Evolutionary conservation across 805 yeast genomes (phyloP).

Genomic region (Suhomyces sp.): DNA sequence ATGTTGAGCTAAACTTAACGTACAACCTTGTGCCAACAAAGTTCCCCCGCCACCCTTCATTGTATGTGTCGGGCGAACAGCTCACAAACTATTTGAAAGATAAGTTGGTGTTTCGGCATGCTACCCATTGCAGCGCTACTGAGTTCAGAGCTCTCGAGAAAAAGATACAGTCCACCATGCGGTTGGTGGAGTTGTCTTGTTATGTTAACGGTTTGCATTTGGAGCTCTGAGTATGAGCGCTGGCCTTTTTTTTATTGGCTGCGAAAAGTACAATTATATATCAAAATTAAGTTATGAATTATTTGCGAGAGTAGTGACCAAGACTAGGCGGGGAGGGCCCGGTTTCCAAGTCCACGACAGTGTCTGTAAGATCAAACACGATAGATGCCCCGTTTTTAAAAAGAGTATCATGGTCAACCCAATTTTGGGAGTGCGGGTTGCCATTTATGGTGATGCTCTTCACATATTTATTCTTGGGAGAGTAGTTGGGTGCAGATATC

Average conservation of each 20-base stretch:
- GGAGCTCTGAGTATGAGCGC: constrained; percentile 5
- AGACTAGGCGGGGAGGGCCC: constrained; percentile 27
- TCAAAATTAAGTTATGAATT: background rate
- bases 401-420: constrained; percentile 30
- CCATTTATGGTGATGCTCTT: constrained; percentile 30
- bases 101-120: constrained; percentile 9
- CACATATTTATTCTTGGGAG: constrained; percentile 23
- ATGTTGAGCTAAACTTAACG: constrained; percentile 4
- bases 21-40: background rate
- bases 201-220: constrained; percentile 14
- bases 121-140: background rate
- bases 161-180: constrained; percentile 10
- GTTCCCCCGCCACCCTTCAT: background rate
- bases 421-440: constrained; percentile 20
- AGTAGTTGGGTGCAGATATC: constrained; percentile 22
- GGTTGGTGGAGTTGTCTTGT: constrained; percentile 10
- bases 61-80: constrained; percentile 12
- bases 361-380: constrained; percentile 16
- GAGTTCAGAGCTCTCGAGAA: constrained; percentile 8
- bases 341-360: constrained; percentile 21
- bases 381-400: constrained; percentile 26
- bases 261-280: background rate
- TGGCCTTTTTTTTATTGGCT: background rate
- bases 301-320: constrained; percentile 13
- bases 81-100: constrained; percentile 11